phyloP scores from a whole-genome alignment of 352 stramenopile species.

The Phytopythium kandeliae region DNA sequence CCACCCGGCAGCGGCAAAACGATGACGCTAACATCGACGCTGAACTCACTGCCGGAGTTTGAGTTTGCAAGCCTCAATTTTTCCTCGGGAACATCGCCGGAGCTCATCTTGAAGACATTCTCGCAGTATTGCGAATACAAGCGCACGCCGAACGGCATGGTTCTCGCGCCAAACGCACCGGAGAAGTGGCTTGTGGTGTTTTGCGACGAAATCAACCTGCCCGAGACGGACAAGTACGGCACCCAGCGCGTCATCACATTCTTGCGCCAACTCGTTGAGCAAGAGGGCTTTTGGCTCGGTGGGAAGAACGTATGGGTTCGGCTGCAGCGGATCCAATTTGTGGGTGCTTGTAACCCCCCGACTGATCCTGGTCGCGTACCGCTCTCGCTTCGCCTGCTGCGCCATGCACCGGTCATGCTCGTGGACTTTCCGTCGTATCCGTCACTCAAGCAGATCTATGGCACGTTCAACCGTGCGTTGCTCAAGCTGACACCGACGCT shows the following conservation, averaged over 20 bases:
- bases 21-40: slow-evolving; percentile 98
- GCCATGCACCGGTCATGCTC: slow-evolving; percentile 97
- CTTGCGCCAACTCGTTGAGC: slow-evolving; percentile 97
- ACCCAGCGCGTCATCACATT: slow-evolving; percentile 99
- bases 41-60: slow-evolving; percentile 97
- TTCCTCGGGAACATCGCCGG: slow-evolving; percentile 96
- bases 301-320: slow-evolving; percentile 90
- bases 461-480: slow-evolving; percentile 98
- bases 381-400: slow-evolving; percentile 96
- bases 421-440: slow-evolving; percentile 98
- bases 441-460: slow-evolving; percentile 98
- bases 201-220: slow-evolving; percentile 99
- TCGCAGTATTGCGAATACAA: slow-evolving; percentile 99
- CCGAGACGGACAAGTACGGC: slow-evolving; percentile 97
- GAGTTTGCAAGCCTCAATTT: slow-evolving; percentile 99
- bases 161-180: slow-evolving; percentile 91
- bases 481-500: slow-evolving; percentile 98
- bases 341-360: slow-evolving; percentile 98
- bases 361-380: slow-evolving; percentile 97
- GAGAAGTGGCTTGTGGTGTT: slow-evolving; percentile 99
- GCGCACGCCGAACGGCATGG: slow-evolving; percentile 93
- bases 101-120: slow-evolving; percentile 98
- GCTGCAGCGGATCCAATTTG: slow-evolving; percentile 93
- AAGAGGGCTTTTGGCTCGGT: slow-evolving; percentile 89
- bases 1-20: slow-evolving; percentile 99